Evolutionary conservation across 441 rosid species (phyloP).

Genomic region (Bocquillonia castaneifolia): DNA sequence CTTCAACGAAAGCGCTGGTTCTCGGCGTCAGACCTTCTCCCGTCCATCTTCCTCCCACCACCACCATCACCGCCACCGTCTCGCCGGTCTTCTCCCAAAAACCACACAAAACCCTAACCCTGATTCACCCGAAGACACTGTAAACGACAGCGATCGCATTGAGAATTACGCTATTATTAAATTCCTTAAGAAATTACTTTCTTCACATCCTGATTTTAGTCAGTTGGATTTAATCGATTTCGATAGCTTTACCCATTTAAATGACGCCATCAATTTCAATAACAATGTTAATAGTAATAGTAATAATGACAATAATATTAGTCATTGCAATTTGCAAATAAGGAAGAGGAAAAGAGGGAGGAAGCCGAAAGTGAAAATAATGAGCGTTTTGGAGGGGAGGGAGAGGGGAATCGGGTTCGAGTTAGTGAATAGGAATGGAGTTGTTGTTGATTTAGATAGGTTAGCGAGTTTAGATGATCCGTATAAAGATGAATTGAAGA

Average conservation of each 20-base stretch:
- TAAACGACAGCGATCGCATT: conserved; percentile 34
- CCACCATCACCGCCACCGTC: conserved; percentile 57
- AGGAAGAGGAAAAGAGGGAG: conserved; percentile 65
- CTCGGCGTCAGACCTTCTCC: conserved; percentile 64
- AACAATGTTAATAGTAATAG: background rate
- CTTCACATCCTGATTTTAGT: conserved; percentile 45
- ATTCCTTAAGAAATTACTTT: conserved; percentile 42
- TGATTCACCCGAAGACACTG: conserved; percentile 17
- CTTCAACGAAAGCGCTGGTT: conserved; percentile 73
- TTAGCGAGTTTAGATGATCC: conserved; percentile 52
- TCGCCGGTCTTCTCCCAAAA: conserved; percentile 41
- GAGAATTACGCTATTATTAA: conserved; percentile 48
- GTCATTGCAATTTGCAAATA: background rate
- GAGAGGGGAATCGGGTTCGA: no score
- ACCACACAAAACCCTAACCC: conserved; percentile 26
- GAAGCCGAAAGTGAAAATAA: conserved; percentile 37
- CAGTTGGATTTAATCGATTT: conserved; percentile 19
- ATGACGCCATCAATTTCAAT: conserved; percentile 9
- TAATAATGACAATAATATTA: background rate
- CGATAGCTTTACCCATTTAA: conserved; percentile 18
- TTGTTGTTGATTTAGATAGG: conserved; percentile 38
- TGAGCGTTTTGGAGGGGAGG: conserved; percentile 24
- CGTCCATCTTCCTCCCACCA: conserved; percentile 50
- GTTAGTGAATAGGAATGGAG: conserved; percentile 48
- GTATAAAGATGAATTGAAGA: conserved; percentile 44